Evolutionary conservation across 1,139 yeast species (phyloP).

Genomic region (Candida tropicalis): DNA sequence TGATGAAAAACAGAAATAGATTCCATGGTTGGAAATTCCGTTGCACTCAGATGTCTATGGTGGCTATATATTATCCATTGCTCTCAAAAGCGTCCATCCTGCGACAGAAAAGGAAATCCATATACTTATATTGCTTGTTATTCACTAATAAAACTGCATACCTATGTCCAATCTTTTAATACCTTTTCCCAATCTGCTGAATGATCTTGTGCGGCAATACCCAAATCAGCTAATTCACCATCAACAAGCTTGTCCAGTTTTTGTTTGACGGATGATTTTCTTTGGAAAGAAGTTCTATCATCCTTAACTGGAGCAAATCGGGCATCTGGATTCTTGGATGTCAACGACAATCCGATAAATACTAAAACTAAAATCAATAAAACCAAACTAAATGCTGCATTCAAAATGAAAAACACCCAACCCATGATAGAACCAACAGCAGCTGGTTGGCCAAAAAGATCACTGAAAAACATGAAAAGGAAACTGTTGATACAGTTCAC

Average conservation of each 20-base stretch:
- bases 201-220: slow-evolving; percentile 74
- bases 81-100: too few relatives aligned
- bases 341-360: slow-evolving; percentile 55
- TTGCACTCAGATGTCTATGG: too few relatives aligned
- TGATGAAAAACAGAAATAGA: too few relatives aligned
- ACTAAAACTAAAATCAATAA: slow-evolving; percentile 63
- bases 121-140: slow-evolving; percentile 11
- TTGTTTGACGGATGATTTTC: slow-evolving; percentile 41
- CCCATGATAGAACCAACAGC: slow-evolving; percentile 77
- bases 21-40: too few relatives aligned
- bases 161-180: slow-evolving; percentile 3
- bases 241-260: slow-evolving; percentile 22
- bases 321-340: slow-evolving; percentile 79
- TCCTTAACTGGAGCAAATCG: slow-evolving; percentile 82
- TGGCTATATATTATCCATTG: too few relatives aligned
- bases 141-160: slow-evolving; percentile 13
- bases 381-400: slow-evolving; percentile 74
- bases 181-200: slow-evolving; percentile 61
- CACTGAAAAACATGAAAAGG: slow-evolving; percentile 72
- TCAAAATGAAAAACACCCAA: slow-evolving; percentile 74
- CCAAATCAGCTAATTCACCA: slow-evolving; percentile 67
- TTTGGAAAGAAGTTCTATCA: slow-evolving; percentile 82
- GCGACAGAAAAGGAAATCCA: too few relatives aligned
- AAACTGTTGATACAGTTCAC: slow-evolving; percentile 72
- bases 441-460: slow-evolving; percentile 68